Evolutionary conservation across 202 grass and related monocot species (phyloP), one percentile per base, ranked within the genome.

Genomic region (Dendrocalamus latiflorus): DNA sequence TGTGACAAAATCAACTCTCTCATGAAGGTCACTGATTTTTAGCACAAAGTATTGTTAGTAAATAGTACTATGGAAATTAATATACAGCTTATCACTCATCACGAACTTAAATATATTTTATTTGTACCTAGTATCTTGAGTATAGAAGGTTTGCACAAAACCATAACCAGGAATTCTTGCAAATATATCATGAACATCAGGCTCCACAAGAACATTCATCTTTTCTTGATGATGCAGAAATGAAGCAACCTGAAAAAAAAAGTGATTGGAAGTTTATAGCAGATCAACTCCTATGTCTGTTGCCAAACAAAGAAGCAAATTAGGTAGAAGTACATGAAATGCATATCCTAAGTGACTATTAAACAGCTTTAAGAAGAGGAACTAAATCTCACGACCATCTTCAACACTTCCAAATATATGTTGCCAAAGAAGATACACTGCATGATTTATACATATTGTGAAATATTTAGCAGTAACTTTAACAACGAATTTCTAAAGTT

Each of bases 141-240:
- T 86, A 78, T 99, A 96, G 84, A 99, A 99, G 74, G 96, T 99
- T 73, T 99, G 96, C 47, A 99, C 89, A 92, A 99, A 99, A 77
- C 96, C 93, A 96, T 90, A 99, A 88, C 96, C 93, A 84, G 96
- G 93, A 81, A 96, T 94, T 80, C 96, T 92, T 76, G 96, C 91
- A 94, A 99, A 96, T 80, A 89, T 84, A 94, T 99, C 96, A 89
- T 99, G 96, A 60, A 99, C 96, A 82, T 99, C 96, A 78, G 96
- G 96, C 90, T 99, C 96, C 81, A 99, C 96, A 84, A 99, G 96
- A 89, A 99, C 96, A 90, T 92, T 99, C 93, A 99, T 94, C 84
- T 92, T 99, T 89, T 99, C 93, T 82, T 94, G 96, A 84, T 94
- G 86, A 79, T 99, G 79, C 24, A 99, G 80, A 88, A 92, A 99